Conservation (phyloP, 768 basidiomycete species). For the Trametes sanguinea region DNA sequence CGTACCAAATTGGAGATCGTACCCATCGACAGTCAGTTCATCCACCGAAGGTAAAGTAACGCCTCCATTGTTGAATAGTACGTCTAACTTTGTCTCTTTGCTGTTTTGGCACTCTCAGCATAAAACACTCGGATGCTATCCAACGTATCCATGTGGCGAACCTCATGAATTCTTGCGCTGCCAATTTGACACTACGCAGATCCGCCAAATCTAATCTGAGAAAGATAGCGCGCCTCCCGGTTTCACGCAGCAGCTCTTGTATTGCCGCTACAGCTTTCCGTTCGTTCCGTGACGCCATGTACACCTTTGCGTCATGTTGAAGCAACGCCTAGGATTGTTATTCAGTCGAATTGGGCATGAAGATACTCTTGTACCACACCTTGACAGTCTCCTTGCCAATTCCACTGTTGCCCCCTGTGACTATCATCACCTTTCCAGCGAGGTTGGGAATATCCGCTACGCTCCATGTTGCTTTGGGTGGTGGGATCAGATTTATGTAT, state of each 20-base stretch:
- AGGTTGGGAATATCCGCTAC: constrained; percentile 51
- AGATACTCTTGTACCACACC: constrained; percentile 32
- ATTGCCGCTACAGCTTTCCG: constrained; percentile 51
- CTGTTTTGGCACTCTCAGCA: too few relatives aligned
- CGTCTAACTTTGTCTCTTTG: constrained; percentile 37
- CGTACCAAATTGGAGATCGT: constrained; percentile 59
- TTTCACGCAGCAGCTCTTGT: constrained; percentile 46
- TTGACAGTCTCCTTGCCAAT: constrained; percentile 64
- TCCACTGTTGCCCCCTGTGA: constrained; percentile 44
- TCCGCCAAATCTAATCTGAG: constrained; percentile 45
- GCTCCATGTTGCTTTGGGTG: constrained; percentile 46
- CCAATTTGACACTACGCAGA: constrained; percentile 38
- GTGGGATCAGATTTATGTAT: constrained; percentile 29
- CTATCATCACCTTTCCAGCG: constrained; percentile 38
- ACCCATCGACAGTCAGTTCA: constrained; percentile 47
- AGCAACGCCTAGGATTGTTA: constrained; percentile 44
- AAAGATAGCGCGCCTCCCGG: constrained; percentile 42
- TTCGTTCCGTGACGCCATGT: constrained; percentile 52
- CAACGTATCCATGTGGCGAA: constrained; percentile 12
- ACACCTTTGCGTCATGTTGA: constrained; percentile 61
- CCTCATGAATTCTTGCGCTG: constrained; percentile 42
- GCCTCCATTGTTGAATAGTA: constrained; percentile 49
- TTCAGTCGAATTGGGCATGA: neutral
- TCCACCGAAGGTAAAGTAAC: constrained; percentile 47
- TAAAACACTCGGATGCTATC: too few relatives aligned